Evolutionary conservation across 345 rosid genomes (phyloP).

Genomic region (Arabidopsis suecica): DNA sequence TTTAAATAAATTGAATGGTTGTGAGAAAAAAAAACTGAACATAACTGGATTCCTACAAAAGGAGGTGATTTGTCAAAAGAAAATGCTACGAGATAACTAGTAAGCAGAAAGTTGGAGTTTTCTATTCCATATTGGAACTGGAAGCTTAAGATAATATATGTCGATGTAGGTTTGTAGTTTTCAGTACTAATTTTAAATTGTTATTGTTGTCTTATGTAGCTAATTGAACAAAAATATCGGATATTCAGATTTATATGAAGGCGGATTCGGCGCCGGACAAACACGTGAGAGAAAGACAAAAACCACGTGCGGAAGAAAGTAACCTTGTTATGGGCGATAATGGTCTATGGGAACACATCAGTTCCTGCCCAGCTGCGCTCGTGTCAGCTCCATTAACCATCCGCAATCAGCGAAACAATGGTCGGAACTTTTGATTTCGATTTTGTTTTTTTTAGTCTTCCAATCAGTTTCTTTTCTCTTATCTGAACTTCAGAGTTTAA

Average conservation of each 20-base stretch:
- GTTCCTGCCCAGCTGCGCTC: slow-evolving; percentile 3
- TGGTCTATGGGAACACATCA: slow-evolving; percentile 27
- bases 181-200: neutral
- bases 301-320: slow-evolving; percentile 35
- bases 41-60: neutral
- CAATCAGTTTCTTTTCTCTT: neutral
- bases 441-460: neutral
- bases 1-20: no score
- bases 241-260: slow-evolving; percentile 14
- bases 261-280: slow-evolving; percentile 42
- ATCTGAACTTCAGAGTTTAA: neutral
- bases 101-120: no score
- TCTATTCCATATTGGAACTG: neutral
- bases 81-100: neutral
- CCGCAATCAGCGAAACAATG: slow-evolving; percentile 41
- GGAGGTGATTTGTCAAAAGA: neutral
- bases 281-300: slow-evolving; percentile 48
- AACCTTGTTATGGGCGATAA: slow-evolving; percentile 34
- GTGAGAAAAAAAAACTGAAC: no score
- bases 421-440: slow-evolving; percentile 19
- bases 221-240: neutral
- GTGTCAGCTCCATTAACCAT: slow-evolving; percentile 28
- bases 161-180: neutral
- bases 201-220: neutral
- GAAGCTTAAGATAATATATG: neutral